Evolutionary conservation across 2,329 filamentous ascomycete genomes (phyloP), one percentile per base, ranked within the genome.

Genomic region (Xenoacremonium recifei): DNA sequence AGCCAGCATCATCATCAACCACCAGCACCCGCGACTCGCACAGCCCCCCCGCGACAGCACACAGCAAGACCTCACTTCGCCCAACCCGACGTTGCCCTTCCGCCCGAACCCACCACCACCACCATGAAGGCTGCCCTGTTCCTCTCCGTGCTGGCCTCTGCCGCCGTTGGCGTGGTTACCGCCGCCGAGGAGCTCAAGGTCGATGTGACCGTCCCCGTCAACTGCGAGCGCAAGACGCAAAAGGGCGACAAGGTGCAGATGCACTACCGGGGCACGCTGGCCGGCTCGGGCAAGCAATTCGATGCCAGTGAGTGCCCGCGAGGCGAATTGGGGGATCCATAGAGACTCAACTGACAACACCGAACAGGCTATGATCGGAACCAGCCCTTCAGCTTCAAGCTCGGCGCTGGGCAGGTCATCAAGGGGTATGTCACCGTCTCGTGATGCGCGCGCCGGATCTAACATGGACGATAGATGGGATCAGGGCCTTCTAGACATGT

Each of bases 401-500:
- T 99, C 21, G 93, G 93, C 25, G 70, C 71, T 18, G 88, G 89
- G 33, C 79, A 86, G 64, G 93, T 97, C 37, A 99, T 99, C 64
- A 84, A 87, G 71, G 92, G 92, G 84, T 89, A 63, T 58, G 80
- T 48, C 17, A 40, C 39, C 32, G 34, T 32, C 27, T 47, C 19
- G 25, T 40, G 21, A 34, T 40, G 29, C 43, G 34, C 36, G 34
- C 41, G 35, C 32, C 40, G 18, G 36, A 53, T 25, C 49, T 57
- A 33, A 62, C 46, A 44, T 39, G 33, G 20, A 30, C 37, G 18
- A 36, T 48, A 88, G 84, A 61, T 96, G 91, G 92, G 92, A 97
- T 58, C 69, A 95, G 63, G 92, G 92, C 37, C 77, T 97, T 29
- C 58, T 93, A 40, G 88, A 88, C 61, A 96, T 97, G 91, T 97